Evolutionary conservation across 2,329 filamentous ascomycete species (phyloP), one percentile per base, ranked within the genome.

Genomic region (Metarhizium brunneum): DNA sequence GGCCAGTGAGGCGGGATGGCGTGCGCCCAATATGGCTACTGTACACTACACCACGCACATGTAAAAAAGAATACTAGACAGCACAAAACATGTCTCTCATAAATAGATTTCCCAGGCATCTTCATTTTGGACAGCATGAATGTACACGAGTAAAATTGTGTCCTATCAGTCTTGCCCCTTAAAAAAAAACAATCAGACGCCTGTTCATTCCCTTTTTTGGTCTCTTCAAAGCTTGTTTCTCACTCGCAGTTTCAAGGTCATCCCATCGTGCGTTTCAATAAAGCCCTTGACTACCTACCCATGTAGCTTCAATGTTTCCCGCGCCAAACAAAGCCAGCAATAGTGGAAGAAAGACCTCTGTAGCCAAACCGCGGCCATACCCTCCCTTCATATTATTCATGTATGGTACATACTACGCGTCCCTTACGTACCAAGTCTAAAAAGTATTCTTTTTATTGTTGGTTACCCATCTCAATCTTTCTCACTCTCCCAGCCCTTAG

Each of bases 401-500:
- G 25, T 35, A 43, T 54, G 36, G 29, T 54, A 45, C 53, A 54
- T 6, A 38, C 20, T 42, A 43, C 53, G 20, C 47, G 32, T 14
- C 49, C 35, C 14, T 18, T 42, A 20, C 47, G 20, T 30, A 50
- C 11, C 45, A 11, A 8, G 25, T 30, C 20, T 48, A 48, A 30
- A 2, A 48, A 48, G 20, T 48, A 29, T 25, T 25, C 20, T 29
- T 3, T 47, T 8, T 42, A 4, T 10, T 10, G 4, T 45, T 18
- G 6, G 7, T 48, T 8, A 48, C 10, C 18, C 13, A 35, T 7
- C n/a, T 47, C 49, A 56, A 20, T 54, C 51, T 14, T 42, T 49
- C 30, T 58, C 32, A 4, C 53, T 20, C 48, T 95, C 86, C 73
- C 88, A 96, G 60, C 92, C 94, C 63, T 85, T 82, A 14, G 94